Conservation (phyloP, 257 asterid species). For the Leonotis leonurus region DNA sequence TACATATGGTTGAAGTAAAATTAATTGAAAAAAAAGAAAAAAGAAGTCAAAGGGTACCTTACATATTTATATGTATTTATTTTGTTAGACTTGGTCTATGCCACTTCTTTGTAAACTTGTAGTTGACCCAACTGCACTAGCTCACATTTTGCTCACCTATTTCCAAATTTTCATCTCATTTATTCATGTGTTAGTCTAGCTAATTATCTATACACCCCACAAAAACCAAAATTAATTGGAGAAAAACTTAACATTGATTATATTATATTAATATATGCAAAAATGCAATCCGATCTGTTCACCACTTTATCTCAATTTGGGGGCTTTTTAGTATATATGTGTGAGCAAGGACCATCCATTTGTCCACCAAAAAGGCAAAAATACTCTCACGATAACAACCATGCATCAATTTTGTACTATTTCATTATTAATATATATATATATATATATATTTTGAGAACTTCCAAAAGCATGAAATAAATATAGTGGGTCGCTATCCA, state of each 20-base stretch:
- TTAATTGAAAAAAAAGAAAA: neutral
- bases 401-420: slow-evolving; percentile 11
- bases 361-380: slow-evolving; percentile 14
- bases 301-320: neutral
- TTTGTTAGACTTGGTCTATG: slow-evolving; percentile 20
- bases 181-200: neutral
- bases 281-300: neutral
- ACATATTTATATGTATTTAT: neutral
- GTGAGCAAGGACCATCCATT: slow-evolving; percentile 6
- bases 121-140: slow-evolving; percentile 36
- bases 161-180: neutral
- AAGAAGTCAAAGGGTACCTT: neutral
- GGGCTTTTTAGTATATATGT: neutral
- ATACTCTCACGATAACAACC: slow-evolving; percentile 10
- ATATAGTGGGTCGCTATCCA: slow-evolving; percentile 8
- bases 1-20: neutral
- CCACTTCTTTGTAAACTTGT: slow-evolving; percentile 3
- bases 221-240: neutral
- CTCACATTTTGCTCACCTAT: slow-evolving; percentile 25
- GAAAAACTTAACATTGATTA: too few relatives aligned
- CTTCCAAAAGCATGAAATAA: slow-evolving; percentile 6
- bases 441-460: too few relatives aligned
- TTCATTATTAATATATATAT: too few relatives aligned
- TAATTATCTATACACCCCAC: neutral
- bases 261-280: neutral